phyloP scores from a whole-genome alignment of 305 asterid genomes.

The Salvia sclarea region DNA sequence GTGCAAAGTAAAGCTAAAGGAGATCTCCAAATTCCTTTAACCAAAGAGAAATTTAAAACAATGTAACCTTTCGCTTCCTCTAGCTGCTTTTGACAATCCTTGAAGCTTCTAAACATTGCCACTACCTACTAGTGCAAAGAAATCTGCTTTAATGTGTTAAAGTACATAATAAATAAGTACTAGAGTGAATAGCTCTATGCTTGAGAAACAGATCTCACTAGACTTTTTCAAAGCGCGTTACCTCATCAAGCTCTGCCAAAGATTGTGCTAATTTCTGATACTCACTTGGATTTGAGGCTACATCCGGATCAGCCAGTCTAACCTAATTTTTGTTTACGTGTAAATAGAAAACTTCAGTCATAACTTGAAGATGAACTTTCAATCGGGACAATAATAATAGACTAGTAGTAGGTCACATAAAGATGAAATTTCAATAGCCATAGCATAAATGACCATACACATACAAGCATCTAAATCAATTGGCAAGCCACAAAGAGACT shows the following conservation, averaged over 20 bases:
- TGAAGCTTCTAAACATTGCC: slow-evolving; percentile 61
- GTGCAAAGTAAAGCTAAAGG: slow-evolving; percentile 7
- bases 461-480: slow-evolving; percentile 24
- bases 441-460: background rate
- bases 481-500: slow-evolving; percentile 1
- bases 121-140: slow-evolving; percentile 69
- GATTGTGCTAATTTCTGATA: slow-evolving; percentile 92
- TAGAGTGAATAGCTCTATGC: slow-evolving; percentile 6
- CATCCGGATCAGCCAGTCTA: slow-evolving; percentile 91
- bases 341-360: slow-evolving; percentile 7
- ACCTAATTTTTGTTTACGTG: slow-evolving; percentile 47
- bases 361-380: too few relatives aligned
- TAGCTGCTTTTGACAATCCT: slow-evolving; percentile 79
- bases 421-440: slow-evolving; percentile 8
- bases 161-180: slow-evolving; percentile 11
- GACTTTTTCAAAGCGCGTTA: slow-evolving; percentile 34
- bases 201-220: slow-evolving; percentile 11
- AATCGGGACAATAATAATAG: too few relatives aligned
- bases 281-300: slow-evolving; percentile 82
- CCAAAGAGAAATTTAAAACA: slow-evolving; percentile 25
- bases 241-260: slow-evolving; percentile 93
- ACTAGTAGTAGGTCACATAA: background rate
- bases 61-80: slow-evolving; percentile 83
- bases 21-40: background rate
- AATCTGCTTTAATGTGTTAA: slow-evolving; percentile 20